Evolutionary conservation across 208 protist species (phyloP).

Genomic region (Crithidia sp.): DNA sequence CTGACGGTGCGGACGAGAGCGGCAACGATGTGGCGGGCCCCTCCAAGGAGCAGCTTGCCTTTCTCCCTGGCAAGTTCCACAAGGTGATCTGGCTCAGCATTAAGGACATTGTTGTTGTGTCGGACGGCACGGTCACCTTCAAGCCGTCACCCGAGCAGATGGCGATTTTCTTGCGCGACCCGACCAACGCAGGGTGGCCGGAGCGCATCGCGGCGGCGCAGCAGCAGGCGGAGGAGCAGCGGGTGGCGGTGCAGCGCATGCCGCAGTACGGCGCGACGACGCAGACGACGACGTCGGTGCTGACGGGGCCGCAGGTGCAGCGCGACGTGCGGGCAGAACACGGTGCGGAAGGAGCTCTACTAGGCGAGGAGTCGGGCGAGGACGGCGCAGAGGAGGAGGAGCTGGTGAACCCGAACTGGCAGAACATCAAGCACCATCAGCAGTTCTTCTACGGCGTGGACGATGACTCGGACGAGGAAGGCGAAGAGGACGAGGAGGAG

Average conservation of each 20-base stretch:
- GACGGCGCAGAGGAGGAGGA: conserved; percentile 27
- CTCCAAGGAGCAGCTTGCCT: conserved; percentile 48
- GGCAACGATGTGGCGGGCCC: background rate
- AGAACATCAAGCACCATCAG: conserved; percentile 76
- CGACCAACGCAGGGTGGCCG: conserved; percentile 42
- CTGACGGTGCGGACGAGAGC: background rate
- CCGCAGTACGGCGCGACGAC: conserved; percentile 47
- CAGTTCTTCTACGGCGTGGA: conserved; percentile 74
- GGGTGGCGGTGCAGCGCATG: conserved; percentile 52
- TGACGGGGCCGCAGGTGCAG: conserved; percentile 27
- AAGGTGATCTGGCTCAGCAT: conserved; percentile 90
- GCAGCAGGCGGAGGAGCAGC: conserved; percentile 36
- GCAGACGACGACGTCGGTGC: conserved; percentile 67
- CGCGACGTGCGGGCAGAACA: background rate
- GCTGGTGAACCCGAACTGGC: conserved; percentile 70
- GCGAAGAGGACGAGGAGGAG: conserved; percentile 47
- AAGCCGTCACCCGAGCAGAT: conserved; percentile 86
- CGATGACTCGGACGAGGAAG: conserved; percentile 62
- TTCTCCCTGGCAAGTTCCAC: conserved; percentile 86
- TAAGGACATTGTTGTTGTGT: conserved; percentile 78
- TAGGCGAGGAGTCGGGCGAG: conserved; percentile 13
- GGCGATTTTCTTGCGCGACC: conserved; percentile 57
- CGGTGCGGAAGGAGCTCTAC: background rate
- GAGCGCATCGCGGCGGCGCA: conserved; percentile 50
- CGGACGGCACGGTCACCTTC: conserved; percentile 55